Evolutionary conservation across 75 land plant genomes (phyloP), one percentile per base, ranked within the genome.

Genomic region (Sequoiadendron giganteum): DNA sequence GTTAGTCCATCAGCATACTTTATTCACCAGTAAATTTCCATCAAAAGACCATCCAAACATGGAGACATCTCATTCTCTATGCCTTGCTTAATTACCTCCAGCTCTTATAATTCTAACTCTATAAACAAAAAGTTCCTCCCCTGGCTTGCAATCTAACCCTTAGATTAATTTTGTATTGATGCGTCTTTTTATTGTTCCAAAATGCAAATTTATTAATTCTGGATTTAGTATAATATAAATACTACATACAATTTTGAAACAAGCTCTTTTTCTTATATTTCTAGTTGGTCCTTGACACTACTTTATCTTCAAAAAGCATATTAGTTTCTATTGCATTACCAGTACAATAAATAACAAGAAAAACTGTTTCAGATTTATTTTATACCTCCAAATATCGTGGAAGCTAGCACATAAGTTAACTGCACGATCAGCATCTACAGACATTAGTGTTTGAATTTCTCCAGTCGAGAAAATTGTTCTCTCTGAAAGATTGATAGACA

Each of bases 401-500:
- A 95, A 87, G 87, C 96, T 93, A 86, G 92, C 92, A 85, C 94
- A 93, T 77, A 97, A 87, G 84, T 96, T 94, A 39, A 94, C 92
- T 88, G 91, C 93, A 43, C 97, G 92, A 89, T 95, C 98, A 85
- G 93, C 95, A 92, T 97, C 99, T 18, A 97, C 90, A 38, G 99
- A 96, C 99, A 97, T 97, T 40, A 94, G 92, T 39, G 99, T 97
- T 86, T 97, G 99, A 88, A 97, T 94, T 91, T 97, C 98, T 38
- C 99, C 98, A 79, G 91, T 94, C 19, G 99, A 96, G 88, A 97
- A 96, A 85, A 85, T 86, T 83, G 93, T 94, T 77, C 95, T 90
- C 85, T 95, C 94, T 10, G 95, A 91, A 83, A 96, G 43, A 88
- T 89, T 92, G 68, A 96, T 86, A 89, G 61, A 84, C 32, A 97